Base-by-base conservation (phyloP, 2,329 filamentous ascomycete genomes). In the Fusarium coffeatum region DNA sequence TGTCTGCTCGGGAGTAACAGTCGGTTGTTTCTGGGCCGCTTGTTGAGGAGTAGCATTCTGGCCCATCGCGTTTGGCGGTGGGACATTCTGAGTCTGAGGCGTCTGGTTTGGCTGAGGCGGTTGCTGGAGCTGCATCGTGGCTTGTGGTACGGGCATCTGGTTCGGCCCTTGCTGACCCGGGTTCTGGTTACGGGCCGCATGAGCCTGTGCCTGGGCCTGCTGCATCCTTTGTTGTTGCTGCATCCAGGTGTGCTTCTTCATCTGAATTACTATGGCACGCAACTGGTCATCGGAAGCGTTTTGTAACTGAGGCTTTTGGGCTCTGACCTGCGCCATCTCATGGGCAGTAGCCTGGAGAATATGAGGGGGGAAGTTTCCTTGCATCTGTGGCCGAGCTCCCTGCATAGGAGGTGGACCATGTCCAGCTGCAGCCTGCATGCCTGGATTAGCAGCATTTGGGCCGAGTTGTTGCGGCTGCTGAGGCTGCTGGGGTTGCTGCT, bases 81-180 rank as follows among this genome's bases (percentile, higher is more conserved):
- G 73, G 59, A 82, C 77, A 55, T 76, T 74, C 61, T 80, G 78
- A 30, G 80, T 76, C 69, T 85, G 82, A 49, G 81, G 70, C 9
- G 75, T 65, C 55, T 78, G 77, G 47, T 67, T 76, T 73, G 68
- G 73, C 68, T 89, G 87, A 81, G 62, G 58, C 47, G 82, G 84
- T 61, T 86, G 86, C 63, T 87, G 87, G 11, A 87, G 79, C 61
- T 87, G 84, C 67, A 86, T 86, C 58, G 86, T 86, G 5, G 81
- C 81, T 67, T 83, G 85, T 51, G 84, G 84, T 5, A 79, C 76
- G 28, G 83, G 9, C 76, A 85, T 81, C 25, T 82, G 81, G 27
- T 77, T 79, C 63, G 81, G 78, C 37, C 78, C 76, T 50, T 57
- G 69, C 45, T 79, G 77, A 23, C 53, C 49, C 28, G 50, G 81